Percentiles rank a stretch among this genome's conserved stretches.
Evolutionary conservation across 106 monocot species (phyloP).

Genomic region (Acorus gramineus): DNA sequence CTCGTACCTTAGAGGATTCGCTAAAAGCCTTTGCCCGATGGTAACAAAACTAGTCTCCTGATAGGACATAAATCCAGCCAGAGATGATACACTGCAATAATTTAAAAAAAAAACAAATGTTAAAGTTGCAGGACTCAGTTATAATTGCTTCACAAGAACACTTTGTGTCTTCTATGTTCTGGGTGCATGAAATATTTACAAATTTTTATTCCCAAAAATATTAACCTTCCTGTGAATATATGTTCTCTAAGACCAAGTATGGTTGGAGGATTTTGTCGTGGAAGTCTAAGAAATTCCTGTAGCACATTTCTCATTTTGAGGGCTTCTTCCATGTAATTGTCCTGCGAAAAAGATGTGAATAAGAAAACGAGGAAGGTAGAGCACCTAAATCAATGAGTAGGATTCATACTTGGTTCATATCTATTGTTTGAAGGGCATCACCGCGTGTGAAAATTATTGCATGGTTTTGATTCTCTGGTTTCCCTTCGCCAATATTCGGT

Average conservation of each 20-base stretch:
- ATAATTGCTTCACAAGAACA: too few relatives aligned
- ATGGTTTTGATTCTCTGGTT: conserved; percentile 84
- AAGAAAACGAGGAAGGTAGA: too few relatives aligned
- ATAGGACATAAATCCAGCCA: conserved; percentile 80
- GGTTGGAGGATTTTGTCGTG: conserved; percentile 34
- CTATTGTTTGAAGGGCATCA: conserved; percentile 75
- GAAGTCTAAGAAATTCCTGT: conserved; percentile 46
- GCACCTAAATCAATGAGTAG: background rate
- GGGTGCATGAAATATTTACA: too few relatives aligned
- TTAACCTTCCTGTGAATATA: conserved; percentile 77
- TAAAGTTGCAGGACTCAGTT: too few relatives aligned
- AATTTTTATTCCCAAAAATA: too few relatives aligned
- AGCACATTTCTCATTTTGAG: conserved; percentile 76
- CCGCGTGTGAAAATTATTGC: conserved; percentile 82
- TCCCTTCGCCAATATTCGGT: conserved; percentile 83
- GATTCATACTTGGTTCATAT: conserved; percentile 63
- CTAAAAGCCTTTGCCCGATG: conserved; percentile 70
- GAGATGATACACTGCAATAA: conserved; percentile 63
- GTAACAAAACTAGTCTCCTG: conserved; percentile 83
- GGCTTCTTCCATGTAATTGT: conserved; percentile 74
- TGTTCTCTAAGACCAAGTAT: conserved; percentile 78
- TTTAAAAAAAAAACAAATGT: background rate
- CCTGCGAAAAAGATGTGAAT: conserved; percentile 23
- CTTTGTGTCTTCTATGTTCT: too few relatives aligned
- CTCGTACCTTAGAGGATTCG: conserved; percentile 57